phyloP scores from a whole-genome alignment of 75 land plant genomes.

The Cunninghamia lanceolata region DNA sequence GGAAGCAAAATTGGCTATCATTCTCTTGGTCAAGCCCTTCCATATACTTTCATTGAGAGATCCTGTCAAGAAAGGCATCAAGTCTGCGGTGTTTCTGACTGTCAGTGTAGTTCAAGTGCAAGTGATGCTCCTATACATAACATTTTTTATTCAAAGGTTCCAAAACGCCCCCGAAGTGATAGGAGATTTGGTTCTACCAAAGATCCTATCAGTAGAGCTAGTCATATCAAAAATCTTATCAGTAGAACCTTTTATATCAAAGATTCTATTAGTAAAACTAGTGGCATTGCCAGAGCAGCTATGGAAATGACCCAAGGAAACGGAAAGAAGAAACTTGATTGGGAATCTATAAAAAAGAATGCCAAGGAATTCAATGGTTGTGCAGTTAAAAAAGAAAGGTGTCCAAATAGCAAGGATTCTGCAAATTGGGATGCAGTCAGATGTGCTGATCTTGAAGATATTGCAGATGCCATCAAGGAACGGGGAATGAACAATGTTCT shows the following conservation, averaged over 20 bases:
- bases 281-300: slow-evolving; percentile 28
- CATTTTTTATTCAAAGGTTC: neutral
- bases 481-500: slow-evolving; percentile 92
- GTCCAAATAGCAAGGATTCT: slow-evolving; percentile 46
- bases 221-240: neutral
- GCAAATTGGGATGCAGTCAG: slow-evolving; percentile 88
- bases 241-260: neutral
- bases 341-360: slow-evolving; percentile 21
- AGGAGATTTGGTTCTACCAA: neutral
- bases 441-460: slow-evolving; percentile 60
- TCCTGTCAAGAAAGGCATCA: neutral
- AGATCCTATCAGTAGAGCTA: neutral
- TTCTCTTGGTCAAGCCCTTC: neutral
- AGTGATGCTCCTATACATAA: neutral
- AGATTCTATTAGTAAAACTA: slow-evolving; percentile 9
- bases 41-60: neutral
- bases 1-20: neutral
- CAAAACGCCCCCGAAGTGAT: neutral
- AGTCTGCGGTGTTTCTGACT: neutral
- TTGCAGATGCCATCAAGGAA: slow-evolving; percentile 65
- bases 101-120: neutral
- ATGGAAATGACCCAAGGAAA: slow-evolving; percentile 21
- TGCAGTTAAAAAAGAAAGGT: slow-evolving; percentile 27
- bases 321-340: slow-evolving; percentile 12
- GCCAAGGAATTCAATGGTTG: neutral